These are phyloP conservation scores for Verticillium nubilum DNA, from an alignment of 2,329 filamentous ascomycete species.

Conservation along the genomic window DNA sequence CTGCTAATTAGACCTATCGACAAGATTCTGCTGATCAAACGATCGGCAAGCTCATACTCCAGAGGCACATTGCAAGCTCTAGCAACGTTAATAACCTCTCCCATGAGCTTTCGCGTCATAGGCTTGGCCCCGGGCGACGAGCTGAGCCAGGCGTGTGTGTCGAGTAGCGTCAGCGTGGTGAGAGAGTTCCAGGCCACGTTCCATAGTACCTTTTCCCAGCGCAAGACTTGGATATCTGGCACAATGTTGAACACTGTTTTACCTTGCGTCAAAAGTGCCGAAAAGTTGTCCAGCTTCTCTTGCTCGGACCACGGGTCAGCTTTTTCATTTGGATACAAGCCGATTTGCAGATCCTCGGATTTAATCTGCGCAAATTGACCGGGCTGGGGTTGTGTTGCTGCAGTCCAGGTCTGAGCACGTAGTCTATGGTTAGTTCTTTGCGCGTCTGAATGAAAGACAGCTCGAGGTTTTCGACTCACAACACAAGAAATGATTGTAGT, in stretches of 20 bases:
- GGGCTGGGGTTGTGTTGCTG: constrained; percentile 42
- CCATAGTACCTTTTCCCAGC: constrained; percentile 56
- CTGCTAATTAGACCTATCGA: constrained; percentile 35
- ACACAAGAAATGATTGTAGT: constrained; percentile 52
- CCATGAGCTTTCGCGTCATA: constrained; percentile 43
- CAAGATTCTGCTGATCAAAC: constrained; percentile 41
- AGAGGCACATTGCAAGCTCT: constrained; percentile 43
- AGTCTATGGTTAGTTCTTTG: not conserved
- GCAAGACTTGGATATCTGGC: constrained; percentile 48
- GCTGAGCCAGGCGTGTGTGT: constrained; percentile 45
- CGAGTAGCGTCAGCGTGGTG: constrained; percentile 47
- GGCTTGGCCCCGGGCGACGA: constrained; percentile 38
- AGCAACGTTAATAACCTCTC: constrained; percentile 52
- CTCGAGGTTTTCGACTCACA: constrained; percentile 24
- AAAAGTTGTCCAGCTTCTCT: constrained; percentile 32
- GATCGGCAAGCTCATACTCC: constrained; percentile 38
- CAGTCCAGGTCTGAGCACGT: constrained; percentile 41
- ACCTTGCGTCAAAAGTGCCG: constrained; percentile 31
- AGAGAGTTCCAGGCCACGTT: constrained; percentile 59
- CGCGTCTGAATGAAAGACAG: not conserved
- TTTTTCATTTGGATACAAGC: constrained; percentile 37
- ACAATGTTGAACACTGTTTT: constrained; percentile 40
- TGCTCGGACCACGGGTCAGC: constrained; percentile 24
- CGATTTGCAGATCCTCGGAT: constrained; percentile 50
- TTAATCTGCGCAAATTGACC: constrained; percentile 44